These are phyloP conservation scores for Neltuma alba DNA, from an alignment of 306 rosid species.

Conservation along the genomic window DNA sequence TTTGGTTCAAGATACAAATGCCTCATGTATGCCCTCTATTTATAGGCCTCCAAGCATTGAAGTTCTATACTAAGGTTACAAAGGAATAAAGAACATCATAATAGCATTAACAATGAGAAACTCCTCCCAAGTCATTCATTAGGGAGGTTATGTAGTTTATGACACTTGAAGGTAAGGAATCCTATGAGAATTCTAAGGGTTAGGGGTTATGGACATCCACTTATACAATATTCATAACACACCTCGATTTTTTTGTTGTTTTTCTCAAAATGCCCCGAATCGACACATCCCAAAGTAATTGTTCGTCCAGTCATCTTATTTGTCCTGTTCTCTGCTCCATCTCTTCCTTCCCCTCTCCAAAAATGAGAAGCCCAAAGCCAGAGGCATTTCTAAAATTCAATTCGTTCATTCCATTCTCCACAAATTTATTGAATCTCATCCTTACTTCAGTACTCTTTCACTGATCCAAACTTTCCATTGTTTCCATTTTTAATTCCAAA, in stretches of 20 bases:
- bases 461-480: not conserved
- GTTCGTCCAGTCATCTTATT: not conserved
- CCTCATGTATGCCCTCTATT: too few relatives aligned
- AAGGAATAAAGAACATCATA: too few relatives aligned
- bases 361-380: not conserved
- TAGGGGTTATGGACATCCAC: too few relatives aligned
- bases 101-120: too few relatives aligned
- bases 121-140: too few relatives aligned
- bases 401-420: not conserved
- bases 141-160: too few relatives aligned
- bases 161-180: too few relatives aligned
- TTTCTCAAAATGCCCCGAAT: not conserved
- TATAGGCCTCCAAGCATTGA: too few relatives aligned
- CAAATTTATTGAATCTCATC: not conserved
- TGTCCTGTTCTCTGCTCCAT: not conserved
- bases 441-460: not conserved
- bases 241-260: not conserved
- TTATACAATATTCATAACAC: not conserved
- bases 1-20: too few relatives aligned
- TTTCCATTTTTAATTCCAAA: constrained; percentile 46
- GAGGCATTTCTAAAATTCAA: too few relatives aligned
- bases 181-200: too few relatives aligned
- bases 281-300: not conserved
- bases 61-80: too few relatives aligned
- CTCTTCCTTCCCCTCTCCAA: not conserved